A percentile compares a stretch with the other conserved stretches of the same genome.
Conservation (phyloP, 2,329 filamentous ascomycete species). For the Mariannaea elegans region DNA sequence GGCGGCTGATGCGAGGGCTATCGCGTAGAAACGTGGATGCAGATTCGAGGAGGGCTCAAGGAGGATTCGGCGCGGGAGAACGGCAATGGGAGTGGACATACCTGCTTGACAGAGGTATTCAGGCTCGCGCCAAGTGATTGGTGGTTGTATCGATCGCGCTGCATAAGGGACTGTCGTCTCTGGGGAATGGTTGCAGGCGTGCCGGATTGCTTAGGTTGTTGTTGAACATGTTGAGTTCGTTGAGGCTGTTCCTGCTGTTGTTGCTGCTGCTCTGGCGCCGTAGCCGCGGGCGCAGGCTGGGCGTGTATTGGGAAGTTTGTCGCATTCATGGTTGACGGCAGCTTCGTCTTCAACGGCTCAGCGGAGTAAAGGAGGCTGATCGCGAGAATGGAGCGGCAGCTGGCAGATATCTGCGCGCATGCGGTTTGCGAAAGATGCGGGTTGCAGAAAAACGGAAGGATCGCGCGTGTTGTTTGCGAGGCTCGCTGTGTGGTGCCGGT, state of each 20-base stretch:
- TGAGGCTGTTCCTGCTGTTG: slow-evolving; percentile 18
- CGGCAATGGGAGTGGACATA: slow-evolving; percentile 47
- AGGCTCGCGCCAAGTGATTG: slow-evolving; percentile 74
- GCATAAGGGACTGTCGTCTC: slow-evolving; percentile 40
- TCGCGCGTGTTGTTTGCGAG: slow-evolving; percentile 17
- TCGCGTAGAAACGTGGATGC: slow-evolving; percentile 3
- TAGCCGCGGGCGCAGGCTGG: slow-evolving; percentile 28
- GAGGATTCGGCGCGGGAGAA: slow-evolving; percentile 21
- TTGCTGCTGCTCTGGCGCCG: slow-evolving; percentile 29
- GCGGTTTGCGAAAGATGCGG: slow-evolving; percentile 19
- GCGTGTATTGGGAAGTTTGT: slow-evolving; percentile 31
- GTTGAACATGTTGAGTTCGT: slow-evolving; percentile 10
- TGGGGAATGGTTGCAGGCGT: slow-evolving; percentile 33
- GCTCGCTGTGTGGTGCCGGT: slow-evolving; percentile 25
- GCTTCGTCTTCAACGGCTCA: slow-evolving; percentile 25
- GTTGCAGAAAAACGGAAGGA: background rate
- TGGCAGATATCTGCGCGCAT: slow-evolving; percentile 29
- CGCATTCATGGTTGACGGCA: slow-evolving; percentile 38
- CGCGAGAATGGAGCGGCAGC: slow-evolving; percentile 20
- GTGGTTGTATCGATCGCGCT: slow-evolving; percentile 65
- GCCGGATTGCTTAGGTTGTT: slow-evolving; percentile 30
- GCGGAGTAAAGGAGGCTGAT: slow-evolving; percentile 17
- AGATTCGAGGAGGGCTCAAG: slow-evolving; percentile 11
- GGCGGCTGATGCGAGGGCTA: background rate
- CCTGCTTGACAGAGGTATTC: slow-evolving; percentile 74